Percentiles rank a stretch among this genome's conserved stretches.
phyloP scores from a whole-genome alignment of 257 asterid species.

The Striga asiatica region DNA sequence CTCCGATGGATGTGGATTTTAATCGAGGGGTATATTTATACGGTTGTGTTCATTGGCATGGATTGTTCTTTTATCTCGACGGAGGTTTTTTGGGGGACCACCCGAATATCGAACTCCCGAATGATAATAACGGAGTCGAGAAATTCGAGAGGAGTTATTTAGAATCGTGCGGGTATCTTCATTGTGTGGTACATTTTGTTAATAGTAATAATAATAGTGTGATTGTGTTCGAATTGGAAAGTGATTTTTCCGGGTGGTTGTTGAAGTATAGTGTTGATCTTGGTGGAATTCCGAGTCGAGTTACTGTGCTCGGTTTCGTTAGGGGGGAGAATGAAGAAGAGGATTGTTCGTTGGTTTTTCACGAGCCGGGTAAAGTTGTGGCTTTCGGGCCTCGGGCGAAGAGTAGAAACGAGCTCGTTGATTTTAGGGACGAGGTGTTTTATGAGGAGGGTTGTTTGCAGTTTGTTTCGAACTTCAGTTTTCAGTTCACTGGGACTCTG shows the following conservation, averaged over 20 bases:
- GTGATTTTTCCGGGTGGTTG: conserved; percentile 15
- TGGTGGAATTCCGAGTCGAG: not conserved
- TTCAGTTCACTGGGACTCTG: conserved; percentile 21
- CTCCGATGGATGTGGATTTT: conserved; percentile 13
- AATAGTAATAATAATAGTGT: conserved; percentile 5
- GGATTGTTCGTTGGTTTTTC: conserved; percentile 20
- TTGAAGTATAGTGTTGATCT: conserved; percentile 14
- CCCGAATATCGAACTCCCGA: conserved; percentile 16
- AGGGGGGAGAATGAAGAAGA: conserved; percentile 23
- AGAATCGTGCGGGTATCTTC: conserved; percentile 18
- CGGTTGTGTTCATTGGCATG: conserved; percentile 24
- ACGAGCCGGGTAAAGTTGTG: conserved; percentile 18
- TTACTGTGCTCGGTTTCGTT: conserved; percentile 17
- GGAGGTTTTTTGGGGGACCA: conserved; percentile 7
- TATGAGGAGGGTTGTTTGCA: conserved; percentile 1
- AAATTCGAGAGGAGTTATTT: not conserved
- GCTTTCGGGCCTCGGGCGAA: conserved; percentile 5
- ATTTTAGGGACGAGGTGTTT: conserved; percentile 9
- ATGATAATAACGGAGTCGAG: not conserved
- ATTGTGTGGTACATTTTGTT: conserved; percentile 15
- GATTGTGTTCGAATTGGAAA: conserved; percentile 19
- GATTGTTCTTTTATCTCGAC: conserved; percentile 17
- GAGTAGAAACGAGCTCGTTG: conserved; percentile 8
- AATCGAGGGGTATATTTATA: conserved; percentile 23
- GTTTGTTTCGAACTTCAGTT: not conserved